A percentile compares a stretch with the other conserved stretches of the same genome.
phyloP scores from a whole-genome alignment of 768 basidiomycete species.

The Hortiboletus campestris region DNA sequence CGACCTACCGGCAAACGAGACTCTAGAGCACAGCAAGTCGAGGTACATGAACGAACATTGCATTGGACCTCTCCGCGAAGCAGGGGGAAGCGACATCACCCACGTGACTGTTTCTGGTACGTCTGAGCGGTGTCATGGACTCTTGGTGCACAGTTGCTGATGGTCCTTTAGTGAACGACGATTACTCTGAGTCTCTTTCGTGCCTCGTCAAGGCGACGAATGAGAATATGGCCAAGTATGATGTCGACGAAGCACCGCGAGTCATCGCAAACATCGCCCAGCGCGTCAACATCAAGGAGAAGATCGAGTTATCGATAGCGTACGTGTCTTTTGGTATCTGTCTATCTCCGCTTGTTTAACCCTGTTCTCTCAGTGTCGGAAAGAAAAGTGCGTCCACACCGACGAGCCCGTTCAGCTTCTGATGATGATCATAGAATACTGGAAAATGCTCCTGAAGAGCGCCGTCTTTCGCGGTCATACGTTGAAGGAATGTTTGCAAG shows the following conservation, averaged over 20 bases:
- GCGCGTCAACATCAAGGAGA: conserved; percentile 12
- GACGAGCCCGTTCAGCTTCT: background rate
- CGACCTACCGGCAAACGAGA: background rate
- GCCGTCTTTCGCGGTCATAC: conserved; percentile 6
- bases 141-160: background rate
- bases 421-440: conserved; percentile 5
- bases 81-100: background rate
- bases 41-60: background rate
- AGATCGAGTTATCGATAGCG: conserved; percentile 13
- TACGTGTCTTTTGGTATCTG: background rate
- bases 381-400: conserved; percentile 8
- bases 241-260: conserved; percentile 10
- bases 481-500: conserved; percentile 8
- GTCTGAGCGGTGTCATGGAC: background rate
- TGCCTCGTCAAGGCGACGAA: background rate
- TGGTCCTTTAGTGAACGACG: background rate
- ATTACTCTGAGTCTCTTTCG: conserved; percentile 5
- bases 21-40: background rate
- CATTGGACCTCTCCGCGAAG: background rate
- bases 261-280: conserved; percentile 14
- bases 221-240: conserved; percentile 2
- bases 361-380: conserved; percentile 2
- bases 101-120: conserved; percentile 10
- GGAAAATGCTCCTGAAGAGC: conserved; percentile 7
- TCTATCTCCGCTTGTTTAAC: background rate